These are phyloP conservation scores for Fusarium chlamydosporum DNA, from an alignment of 2,329 filamentous ascomycete genomes.

Conservation along the genomic window DNA sequence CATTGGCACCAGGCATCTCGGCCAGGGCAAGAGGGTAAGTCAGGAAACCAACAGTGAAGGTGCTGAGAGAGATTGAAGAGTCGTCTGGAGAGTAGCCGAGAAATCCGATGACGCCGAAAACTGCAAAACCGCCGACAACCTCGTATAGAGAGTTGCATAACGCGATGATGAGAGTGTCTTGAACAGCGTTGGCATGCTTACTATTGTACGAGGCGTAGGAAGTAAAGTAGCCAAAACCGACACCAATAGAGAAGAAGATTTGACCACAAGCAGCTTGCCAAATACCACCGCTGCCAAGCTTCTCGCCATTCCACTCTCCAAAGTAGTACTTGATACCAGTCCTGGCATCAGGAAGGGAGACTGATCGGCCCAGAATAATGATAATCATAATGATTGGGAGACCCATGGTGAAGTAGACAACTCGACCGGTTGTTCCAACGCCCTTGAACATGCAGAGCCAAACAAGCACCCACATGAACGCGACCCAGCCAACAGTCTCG, in stretches of 20 bases:
- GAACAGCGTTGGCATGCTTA: slow-evolving; percentile 60
- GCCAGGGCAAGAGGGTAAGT: neutral
- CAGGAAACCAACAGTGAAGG: neutral
- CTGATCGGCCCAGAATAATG: neutral
- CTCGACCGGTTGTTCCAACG: neutral
- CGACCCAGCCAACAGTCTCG: slow-evolving; percentile 3
- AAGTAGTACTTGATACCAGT: slow-evolving; percentile 9
- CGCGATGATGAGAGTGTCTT: neutral
- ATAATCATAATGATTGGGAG: neutral
- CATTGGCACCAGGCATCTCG: slow-evolving; percentile 1
- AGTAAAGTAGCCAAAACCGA: slow-evolving; percentile 69
- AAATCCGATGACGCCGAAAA: slow-evolving; percentile 5
- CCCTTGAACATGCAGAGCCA: slow-evolving; percentile 12
- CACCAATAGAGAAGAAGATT: slow-evolving; percentile 57
- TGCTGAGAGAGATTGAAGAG: neutral
- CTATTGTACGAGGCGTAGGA: slow-evolving; percentile 69
- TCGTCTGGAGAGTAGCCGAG: slow-evolving; percentile 3
- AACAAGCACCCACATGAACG: slow-evolving; percentile 8
- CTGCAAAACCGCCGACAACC: neutral
- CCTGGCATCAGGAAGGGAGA: neutral
- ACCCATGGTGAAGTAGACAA: slow-evolving; percentile 12
- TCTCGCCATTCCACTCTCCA: neutral
- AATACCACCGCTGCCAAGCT: neutral
- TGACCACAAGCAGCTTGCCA: slow-evolving; percentile 69
- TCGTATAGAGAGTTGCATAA: neutral